These are phyloP conservation scores for Arachis monticola DNA, from an alignment of 331 rosid species.

Conservation along the genomic window DNA sequence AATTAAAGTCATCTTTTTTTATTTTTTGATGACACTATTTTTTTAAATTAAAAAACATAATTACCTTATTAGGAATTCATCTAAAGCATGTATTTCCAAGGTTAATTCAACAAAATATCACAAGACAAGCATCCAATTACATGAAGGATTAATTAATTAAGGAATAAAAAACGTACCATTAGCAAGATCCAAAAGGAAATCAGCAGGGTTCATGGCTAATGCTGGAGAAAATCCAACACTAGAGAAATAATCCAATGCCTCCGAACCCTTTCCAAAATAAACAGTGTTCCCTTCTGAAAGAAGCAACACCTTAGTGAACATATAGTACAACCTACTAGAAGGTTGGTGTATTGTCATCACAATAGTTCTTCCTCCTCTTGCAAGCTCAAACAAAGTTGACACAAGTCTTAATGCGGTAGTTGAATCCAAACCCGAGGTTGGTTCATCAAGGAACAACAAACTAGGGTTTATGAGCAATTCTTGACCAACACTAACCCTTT, in stretches of 20 bases:
- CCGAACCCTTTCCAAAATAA: constrained; percentile 66
- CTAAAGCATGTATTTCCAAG: no score
- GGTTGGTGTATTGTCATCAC: constrained; percentile 91
- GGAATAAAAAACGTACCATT: constrained; percentile 55
- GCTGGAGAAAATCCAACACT: constrained; percentile 61
- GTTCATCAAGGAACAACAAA: constrained; percentile 76
- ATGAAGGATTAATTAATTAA: no score
- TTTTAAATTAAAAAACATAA: no score
- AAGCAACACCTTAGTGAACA: constrained; percentile 39
- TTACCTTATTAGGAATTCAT: no score
- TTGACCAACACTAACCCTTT: constrained; percentile 84
- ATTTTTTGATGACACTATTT: no score
- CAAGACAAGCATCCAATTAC: no score
- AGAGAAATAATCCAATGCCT: constrained; percentile 65
- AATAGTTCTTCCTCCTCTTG: constrained; percentile 64
- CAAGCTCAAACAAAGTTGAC: constrained; percentile 64
- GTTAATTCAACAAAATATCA: no score
- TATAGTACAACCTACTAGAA: constrained; percentile 67
- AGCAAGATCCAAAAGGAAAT: constrained; percentile 79
- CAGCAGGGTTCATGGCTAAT: constrained; percentile 78
- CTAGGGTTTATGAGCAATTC: constrained; percentile 78
- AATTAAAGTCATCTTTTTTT: no score
- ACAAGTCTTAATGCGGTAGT: constrained; percentile 80
- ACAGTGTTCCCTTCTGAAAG: constrained; percentile 25
- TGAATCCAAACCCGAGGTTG: constrained; percentile 83